A percentile compares a stretch with the other conserved stretches of the same genome.
Conservation (phyloP, 768 basidiomycete species). For the Boletellus ananiceps region DNA sequence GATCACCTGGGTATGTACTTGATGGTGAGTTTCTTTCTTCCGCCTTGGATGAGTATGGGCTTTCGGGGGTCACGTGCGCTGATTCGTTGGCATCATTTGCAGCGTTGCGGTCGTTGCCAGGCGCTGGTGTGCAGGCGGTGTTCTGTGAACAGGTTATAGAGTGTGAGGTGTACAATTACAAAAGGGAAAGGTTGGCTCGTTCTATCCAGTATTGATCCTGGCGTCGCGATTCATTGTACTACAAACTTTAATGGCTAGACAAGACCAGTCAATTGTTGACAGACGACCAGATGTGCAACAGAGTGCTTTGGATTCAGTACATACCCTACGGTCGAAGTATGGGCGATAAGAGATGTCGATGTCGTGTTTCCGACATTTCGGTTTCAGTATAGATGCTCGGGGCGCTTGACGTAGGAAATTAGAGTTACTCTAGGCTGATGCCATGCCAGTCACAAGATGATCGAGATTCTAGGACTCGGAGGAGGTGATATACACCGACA, state of each 20-base stretch:
- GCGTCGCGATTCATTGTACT: neutral
- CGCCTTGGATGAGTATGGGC: neutral
- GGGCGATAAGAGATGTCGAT: too few relatives aligned
- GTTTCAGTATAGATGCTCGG: too few relatives aligned
- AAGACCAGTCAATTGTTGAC: too few relatives aligned
- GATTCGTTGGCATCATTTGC: neutral
- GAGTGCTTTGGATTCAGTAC: too few relatives aligned
- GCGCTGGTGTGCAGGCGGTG: constrained; percentile 24
- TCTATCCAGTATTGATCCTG: neutral
- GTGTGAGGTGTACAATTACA: neutral
- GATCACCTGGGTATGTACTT: constrained; percentile 38
- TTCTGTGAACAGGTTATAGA: constrained; percentile 26
- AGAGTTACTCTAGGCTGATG: too few relatives aligned
- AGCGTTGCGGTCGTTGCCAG: constrained; percentile 26
- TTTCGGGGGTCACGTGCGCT: neutral
- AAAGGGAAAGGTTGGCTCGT: neutral
- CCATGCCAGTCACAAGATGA: too few relatives aligned
- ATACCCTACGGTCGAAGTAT: too few relatives aligned
- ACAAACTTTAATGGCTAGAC: too few relatives aligned
- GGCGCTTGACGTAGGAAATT: too few relatives aligned
- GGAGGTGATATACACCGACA: neutral
- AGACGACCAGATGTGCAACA: too few relatives aligned
- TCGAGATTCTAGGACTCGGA: too few relatives aligned
- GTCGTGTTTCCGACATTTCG: too few relatives aligned
- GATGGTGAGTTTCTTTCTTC: constrained; percentile 36